Evolutionary conservation across 805 yeast species (phyloP).

Genomic region (Danielia reshetovae): DNA sequence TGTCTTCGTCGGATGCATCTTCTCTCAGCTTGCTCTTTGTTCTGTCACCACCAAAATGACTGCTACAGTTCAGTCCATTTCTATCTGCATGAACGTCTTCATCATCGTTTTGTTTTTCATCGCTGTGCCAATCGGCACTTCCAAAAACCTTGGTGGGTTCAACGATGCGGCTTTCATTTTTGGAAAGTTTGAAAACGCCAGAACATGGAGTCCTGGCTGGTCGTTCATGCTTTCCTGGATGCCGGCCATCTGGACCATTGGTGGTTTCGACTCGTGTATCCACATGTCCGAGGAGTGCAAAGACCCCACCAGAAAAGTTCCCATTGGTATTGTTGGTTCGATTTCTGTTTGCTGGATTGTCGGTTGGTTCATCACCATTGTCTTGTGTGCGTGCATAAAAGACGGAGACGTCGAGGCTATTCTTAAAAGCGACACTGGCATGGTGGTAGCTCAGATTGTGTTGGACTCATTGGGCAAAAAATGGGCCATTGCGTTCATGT

Average conservation of each 20-base stretch:
- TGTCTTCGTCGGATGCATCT: conserved; percentile 56
- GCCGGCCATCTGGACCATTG: conserved; percentile 71
- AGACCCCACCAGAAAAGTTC: conserved; percentile 57
- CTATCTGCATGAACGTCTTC: conserved; percentile 51
- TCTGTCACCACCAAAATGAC: conserved; percentile 52
- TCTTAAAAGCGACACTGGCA: conserved; percentile 33
- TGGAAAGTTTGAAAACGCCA: conserved; percentile 44
- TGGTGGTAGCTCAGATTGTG: conserved; percentile 61
- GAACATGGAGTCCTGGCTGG: conserved; percentile 59
- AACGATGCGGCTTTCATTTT: conserved; percentile 53
- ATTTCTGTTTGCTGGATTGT: conserved; percentile 51
- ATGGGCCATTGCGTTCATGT: conserved; percentile 47
- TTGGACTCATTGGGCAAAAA: conserved; percentile 56
- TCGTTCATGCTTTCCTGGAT: conserved; percentile 49
- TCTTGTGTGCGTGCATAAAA: conserved; percentile 39
- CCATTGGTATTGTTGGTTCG: conserved; percentile 58
- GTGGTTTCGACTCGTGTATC: conserved; percentile 64
- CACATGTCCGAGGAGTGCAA: conserved; percentile 68
- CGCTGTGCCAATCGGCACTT: conserved; percentile 60
- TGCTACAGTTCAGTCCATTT: conserved; percentile 54
- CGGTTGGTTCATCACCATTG: conserved; percentile 47
- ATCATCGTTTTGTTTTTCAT: conserved; percentile 53
- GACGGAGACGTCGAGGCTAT: conserved; percentile 28
- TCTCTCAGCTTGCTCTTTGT: conserved; percentile 49
- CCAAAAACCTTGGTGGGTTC: conserved; percentile 9